Evolutionary conservation across 1,284 basidiomycete species (phyloP), one percentile per base, ranked within the genome.

Genomic region (Schizophyllum commune): DNA sequence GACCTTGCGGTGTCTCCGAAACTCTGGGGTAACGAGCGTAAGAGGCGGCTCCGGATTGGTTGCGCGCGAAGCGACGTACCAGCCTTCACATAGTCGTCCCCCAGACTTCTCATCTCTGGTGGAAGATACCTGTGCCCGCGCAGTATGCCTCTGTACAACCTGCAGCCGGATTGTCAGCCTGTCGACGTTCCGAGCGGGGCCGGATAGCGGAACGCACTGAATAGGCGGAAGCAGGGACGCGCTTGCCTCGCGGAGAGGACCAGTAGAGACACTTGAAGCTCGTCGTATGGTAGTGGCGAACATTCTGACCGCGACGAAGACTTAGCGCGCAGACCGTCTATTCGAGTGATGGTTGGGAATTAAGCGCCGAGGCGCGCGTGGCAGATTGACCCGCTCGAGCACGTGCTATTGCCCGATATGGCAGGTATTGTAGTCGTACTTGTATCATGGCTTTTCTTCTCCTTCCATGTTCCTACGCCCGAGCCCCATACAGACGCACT

Each of bases 81-180:
- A 65, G 88, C 84, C 77, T 93, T 96, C 61, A 96, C 82, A 70
- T 96, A 97, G 47, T 83, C 81, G 72, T 98, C 94, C 33, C 95
- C 94, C 62, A 96, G 78, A 51, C 82, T 86, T 19, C 93, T 83
- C 89, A 96, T 92, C 65, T 95, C 94, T 7, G 70, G 62, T 0
- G 92, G 89, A 2, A 97, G 79, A 61, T 73, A 72, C 52, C 89
- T 82, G 69, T 97, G 95, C 0, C 86, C 85, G 13, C 94, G 83
- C 27, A 97, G 77, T 32, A 98, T 78, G 57, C 86, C 79, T 55
- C 94, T 86, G 72, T 91, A 95, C 27, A 97, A 76, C 21, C 92
- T 95, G 61, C 11, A 56, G 47, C 39, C 56, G 58, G 62, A 60
- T 27, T 8, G 53, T 58, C 57, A 47, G 56, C n/a, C 27, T 22